These are phyloP conservation scores for Suillus luteus DNA, from an alignment of 768 basidiomycete species.

Conservation along the genomic window DNA sequence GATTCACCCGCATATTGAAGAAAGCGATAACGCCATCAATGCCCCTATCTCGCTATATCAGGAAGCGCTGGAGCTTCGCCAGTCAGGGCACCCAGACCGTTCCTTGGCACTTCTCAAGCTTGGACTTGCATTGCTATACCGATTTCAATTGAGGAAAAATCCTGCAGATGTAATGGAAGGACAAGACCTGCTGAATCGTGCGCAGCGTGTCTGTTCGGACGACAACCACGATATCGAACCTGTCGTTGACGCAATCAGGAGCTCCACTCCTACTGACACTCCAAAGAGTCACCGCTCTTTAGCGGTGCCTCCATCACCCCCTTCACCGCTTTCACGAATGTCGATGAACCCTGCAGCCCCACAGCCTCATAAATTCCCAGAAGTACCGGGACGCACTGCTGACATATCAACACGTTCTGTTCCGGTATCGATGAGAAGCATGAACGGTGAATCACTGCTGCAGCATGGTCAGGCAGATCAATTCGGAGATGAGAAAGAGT, in stretches of 20 bases:
- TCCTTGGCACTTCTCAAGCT: constrained; percentile 11
- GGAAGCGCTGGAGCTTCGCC: constrained; percentile 17
- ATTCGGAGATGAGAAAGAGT: constrained; percentile 9
- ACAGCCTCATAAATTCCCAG: constrained; percentile 4
- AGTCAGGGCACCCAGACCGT: constrained; percentile 14
- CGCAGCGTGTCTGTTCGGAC: neutral
- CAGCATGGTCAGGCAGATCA: constrained; percentile 3
- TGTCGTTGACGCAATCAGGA: neutral
- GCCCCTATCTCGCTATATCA: constrained; percentile 9
- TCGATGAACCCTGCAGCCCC: neutral
- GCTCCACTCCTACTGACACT: neutral
- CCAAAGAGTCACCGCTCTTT: neutral
- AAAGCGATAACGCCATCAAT: neutral
- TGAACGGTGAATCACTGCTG: neutral
- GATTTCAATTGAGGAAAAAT: constrained; percentile 9
- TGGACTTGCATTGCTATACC: constrained; percentile 9
- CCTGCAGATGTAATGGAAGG: constrained; percentile 8
- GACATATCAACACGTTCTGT: constrained; percentile 8
- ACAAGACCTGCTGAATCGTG: constrained; percentile 4
- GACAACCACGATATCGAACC: neutral
- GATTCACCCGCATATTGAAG: constrained; percentile 1
- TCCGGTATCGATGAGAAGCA: neutral
- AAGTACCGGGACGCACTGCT: constrained; percentile 2
- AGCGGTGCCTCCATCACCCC: neutral
- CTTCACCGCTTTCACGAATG: constrained; percentile 5